Percentiles rank a stretch among this genome's conserved stretches.
These are phyloP conservation scores for Selenicereus undatus DNA, from an alignment of 148 eudicot genomes.

Conservation along the genomic window DNA sequence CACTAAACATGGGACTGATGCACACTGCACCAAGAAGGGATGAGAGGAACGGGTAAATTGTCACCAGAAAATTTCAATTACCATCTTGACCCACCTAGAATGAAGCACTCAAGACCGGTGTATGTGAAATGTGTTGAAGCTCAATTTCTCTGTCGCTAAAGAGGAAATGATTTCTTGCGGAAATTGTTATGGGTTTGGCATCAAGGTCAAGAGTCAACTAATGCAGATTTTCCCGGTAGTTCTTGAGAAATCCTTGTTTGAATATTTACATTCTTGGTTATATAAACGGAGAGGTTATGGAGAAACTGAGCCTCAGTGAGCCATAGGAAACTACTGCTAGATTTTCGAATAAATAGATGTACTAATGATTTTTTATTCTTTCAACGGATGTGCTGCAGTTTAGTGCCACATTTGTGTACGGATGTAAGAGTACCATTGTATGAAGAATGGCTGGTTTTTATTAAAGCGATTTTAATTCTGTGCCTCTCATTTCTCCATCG, in stretches of 20 bases:
- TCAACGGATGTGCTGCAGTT: background rate
- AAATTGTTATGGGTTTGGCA: background rate
- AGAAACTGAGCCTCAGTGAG: background rate
- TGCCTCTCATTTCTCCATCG: background rate
- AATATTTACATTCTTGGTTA: background rate
- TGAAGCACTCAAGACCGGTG: background rate
- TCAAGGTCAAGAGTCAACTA: no score
- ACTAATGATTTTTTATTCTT: slow-evolving; percentile 10
- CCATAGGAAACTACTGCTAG: background rate
- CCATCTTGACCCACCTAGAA: background rate
- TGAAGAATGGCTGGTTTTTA: background rate
- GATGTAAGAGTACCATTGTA: background rate
- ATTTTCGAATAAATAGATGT: background rate
- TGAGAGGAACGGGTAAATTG: slow-evolving; percentile 10
- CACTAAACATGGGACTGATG: slow-evolving; percentile 82
- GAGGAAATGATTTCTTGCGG: background rate
- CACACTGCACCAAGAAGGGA: slow-evolving; percentile 72
- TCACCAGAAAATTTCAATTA: background rate
- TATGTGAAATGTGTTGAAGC: background rate
- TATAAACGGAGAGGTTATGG: slow-evolving; percentile 1
- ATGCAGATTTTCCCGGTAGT: background rate
- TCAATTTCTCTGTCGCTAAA: background rate
- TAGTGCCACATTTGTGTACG: background rate
- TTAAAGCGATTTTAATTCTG: background rate
- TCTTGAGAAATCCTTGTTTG: background rate